These are phyloP conservation scores for Candida buenavistaensis DNA, from an alignment of 1,139 yeast genomes.

Conservation along the genomic window DNA sequence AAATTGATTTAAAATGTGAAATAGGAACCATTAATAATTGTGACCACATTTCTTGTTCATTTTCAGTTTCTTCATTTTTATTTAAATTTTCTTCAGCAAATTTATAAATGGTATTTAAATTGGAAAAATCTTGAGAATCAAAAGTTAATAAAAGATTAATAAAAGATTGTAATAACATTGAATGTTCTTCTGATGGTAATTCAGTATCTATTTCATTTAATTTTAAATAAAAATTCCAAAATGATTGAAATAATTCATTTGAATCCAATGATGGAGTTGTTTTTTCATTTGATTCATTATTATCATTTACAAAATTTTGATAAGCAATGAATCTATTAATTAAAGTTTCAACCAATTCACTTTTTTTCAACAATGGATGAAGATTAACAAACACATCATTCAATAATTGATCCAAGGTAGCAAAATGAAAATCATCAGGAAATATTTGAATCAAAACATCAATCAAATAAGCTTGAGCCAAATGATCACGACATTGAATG, in stretches of 20 bases:
- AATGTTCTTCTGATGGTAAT: slow-evolving; percentile 62
- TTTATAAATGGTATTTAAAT: slow-evolving; percentile 61
- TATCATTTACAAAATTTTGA: slow-evolving; percentile 32
- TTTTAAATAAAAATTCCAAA: slow-evolving; percentile 64
- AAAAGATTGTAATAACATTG: slow-evolving; percentile 64
- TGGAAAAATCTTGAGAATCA: slow-evolving; percentile 61
- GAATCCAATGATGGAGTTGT: too few species aligned
- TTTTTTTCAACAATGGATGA: slow-evolving; percentile 68
- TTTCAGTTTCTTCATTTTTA: slow-evolving; percentile 13
- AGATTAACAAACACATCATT: slow-evolving; percentile 61
- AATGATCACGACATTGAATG: slow-evolving; percentile 84
- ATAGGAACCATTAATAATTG: slow-evolving; percentile 61
- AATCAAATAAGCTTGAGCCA: slow-evolving; percentile 87
- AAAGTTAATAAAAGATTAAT: slow-evolving; percentile 64
- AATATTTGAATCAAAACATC: slow-evolving; percentile 92
- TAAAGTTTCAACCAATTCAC: slow-evolving; percentile 65
- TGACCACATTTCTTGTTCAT: slow-evolving; percentile 45
- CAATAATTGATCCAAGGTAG: slow-evolving; percentile 68
- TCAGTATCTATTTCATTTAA: slow-evolving; percentile 61
- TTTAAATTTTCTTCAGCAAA: slow-evolving; percentile 54
- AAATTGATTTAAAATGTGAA: slow-evolving; percentile 35
- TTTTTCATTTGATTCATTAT: slow-evolving; percentile 2
- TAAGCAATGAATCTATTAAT: slow-evolving; percentile 73
- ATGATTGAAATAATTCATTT: slow-evolving; percentile 49
- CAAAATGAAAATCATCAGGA: slow-evolving; percentile 88